Percentiles rank a stretch among this genome's conserved stretches.
Conservation (phyloP, 495 filamentous ascomycete species). For the Penicillium verhagenii region DNA sequence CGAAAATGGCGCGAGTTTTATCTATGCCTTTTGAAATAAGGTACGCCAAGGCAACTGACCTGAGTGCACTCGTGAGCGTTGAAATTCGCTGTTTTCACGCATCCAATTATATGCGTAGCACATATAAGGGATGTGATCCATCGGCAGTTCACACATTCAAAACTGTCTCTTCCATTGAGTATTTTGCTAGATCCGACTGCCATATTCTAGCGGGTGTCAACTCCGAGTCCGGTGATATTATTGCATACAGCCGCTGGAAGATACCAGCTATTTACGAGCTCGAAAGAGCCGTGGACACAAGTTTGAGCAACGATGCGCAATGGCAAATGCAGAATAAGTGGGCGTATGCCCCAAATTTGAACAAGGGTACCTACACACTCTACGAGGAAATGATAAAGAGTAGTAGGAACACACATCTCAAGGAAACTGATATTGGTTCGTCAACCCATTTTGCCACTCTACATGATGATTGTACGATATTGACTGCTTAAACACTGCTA, state of each 20-base stretch:
- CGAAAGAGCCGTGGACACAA: slow-evolving; percentile 3
- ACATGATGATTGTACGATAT: slow-evolving; percentile 4
- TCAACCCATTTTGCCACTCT: not conserved
- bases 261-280: slow-evolving; percentile 4
- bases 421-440: not conserved
- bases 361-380: slow-evolving; percentile 2
- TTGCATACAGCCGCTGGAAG: slow-evolving; percentile 1
- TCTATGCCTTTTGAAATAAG: slow-evolving; percentile 5
- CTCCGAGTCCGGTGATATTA: not conserved
- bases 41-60: slow-evolving; percentile 3
- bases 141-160: slow-evolving; percentile 7
- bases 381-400: slow-evolving; percentile 7
- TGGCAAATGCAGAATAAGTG: slow-evolving; percentile 2
- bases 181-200: slow-evolving; percentile 4
- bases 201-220: slow-evolving; percentile 6
- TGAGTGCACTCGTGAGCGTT: not conserved
- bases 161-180: slow-evolving; percentile 5
- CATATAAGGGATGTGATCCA: slow-evolving; percentile 9
- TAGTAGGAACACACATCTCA: slow-evolving; percentile 4
- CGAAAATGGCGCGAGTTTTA: not conserved
- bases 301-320: slow-evolving; percentile 6
- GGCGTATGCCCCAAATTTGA: slow-evolving; percentile 4
- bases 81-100: slow-evolving; percentile 6
- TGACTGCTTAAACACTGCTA: slow-evolving; percentile 13
- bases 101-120: slow-evolving; percentile 6